These are phyloP conservation scores for Solanum chmielewskii DNA, from an alignment of 257 asterid genomes.

Conservation along the genomic window DNA sequence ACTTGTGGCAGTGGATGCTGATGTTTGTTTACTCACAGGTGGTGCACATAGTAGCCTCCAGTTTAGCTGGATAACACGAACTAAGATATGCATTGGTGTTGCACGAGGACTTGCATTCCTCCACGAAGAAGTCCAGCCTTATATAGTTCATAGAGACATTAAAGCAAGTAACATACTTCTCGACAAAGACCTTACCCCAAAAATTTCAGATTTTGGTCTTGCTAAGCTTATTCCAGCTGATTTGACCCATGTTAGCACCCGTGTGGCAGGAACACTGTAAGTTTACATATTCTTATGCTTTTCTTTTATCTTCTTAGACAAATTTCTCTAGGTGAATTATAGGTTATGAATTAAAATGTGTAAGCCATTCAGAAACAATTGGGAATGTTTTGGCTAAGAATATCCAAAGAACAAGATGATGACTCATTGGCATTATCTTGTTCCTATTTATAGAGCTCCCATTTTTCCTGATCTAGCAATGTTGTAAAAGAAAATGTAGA, in stretches of 20 bases:
- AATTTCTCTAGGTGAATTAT: neutral
- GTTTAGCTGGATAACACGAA: slow-evolving; percentile 59
- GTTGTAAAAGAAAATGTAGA: neutral
- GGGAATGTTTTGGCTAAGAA: neutral
- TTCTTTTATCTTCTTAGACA: neutral
- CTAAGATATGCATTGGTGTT: slow-evolving; percentile 58
- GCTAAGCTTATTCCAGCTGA: slow-evolving; percentile 73
- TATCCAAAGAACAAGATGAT: neutral
- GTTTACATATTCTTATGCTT: slow-evolving; percentile 10
- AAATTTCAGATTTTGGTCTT: slow-evolving; percentile 89
- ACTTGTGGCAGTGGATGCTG: neutral
- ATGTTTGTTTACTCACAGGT: neutral
- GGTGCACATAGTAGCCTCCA: slow-evolving; percentile 8
- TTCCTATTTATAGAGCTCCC: neutral
- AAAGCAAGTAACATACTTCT: slow-evolving; percentile 84
- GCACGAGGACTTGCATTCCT: slow-evolving; percentile 80
- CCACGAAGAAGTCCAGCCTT: slow-evolving; percentile 71
- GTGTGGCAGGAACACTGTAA: slow-evolving; percentile 91
- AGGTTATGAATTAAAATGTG: neutral
- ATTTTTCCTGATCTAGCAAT: neutral
- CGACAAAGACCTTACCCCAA: slow-evolving; percentile 68
- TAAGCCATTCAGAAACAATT: neutral
- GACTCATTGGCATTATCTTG: neutral
- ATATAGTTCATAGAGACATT: slow-evolving; percentile 79
- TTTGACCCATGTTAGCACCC: slow-evolving; percentile 77